phyloP scores from a whole-genome alignment of 371 early-diverging fungal genomes.

The Mucor sp. region DNA sequence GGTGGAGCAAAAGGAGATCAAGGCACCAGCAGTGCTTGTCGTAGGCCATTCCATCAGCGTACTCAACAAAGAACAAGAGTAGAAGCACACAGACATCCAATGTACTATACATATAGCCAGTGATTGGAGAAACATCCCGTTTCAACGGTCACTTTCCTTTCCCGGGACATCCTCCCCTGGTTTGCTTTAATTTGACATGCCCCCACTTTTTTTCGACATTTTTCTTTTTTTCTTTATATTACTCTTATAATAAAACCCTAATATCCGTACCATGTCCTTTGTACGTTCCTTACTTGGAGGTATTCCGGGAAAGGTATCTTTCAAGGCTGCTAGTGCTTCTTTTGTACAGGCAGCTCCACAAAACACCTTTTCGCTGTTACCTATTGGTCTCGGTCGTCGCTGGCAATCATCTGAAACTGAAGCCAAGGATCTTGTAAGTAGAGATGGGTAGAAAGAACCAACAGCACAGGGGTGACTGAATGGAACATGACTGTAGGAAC shows the following conservation, averaged over 20 bases:
- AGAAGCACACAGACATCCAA: background rate
- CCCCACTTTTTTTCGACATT: background rate
- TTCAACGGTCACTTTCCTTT: constrained; percentile 6
- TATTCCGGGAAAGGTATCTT: constrained; percentile 39
- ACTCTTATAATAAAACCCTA: background rate
- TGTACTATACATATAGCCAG: too few species aligned
- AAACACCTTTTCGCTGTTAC: constrained; percentile 34
- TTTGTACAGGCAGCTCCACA: constrained; percentile 30
- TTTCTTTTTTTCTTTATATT: constrained; percentile 3
- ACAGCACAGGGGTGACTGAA: background rate
- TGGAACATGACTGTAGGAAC: constrained; percentile 27
- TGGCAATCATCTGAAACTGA: constrained; percentile 43
- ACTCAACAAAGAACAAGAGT: background rate
- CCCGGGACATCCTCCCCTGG: background rate
- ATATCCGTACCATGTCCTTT: constrained; percentile 40
- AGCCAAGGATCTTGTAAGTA: constrained; percentile 42
- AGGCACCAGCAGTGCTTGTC: constrained; percentile 72
- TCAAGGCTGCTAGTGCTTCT: constrained; percentile 29
- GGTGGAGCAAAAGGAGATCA: constrained; percentile 56
- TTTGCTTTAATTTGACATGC: constrained; percentile 12
- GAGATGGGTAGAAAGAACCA: background rate
- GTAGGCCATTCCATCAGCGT: constrained; percentile 49
- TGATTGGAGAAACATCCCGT: background rate
- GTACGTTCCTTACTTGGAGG: constrained; percentile 51
- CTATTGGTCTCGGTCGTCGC: constrained; percentile 37